These are phyloP conservation scores for Zymoseptoria tritici DNA, from an alignment of 2,329 filamentous ascomycete genomes.

Conservation along the genomic window DNA sequence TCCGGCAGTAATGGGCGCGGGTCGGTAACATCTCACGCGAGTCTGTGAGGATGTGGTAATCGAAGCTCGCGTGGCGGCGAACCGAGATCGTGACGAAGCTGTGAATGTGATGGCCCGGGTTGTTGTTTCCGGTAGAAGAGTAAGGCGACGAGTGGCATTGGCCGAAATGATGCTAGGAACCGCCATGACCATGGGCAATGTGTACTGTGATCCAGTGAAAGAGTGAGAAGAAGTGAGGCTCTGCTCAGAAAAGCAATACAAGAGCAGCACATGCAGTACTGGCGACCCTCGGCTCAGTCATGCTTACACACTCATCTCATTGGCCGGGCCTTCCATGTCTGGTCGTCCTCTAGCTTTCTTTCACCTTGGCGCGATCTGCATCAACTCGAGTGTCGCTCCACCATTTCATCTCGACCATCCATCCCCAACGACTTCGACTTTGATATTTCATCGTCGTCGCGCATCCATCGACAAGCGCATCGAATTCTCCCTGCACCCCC, in stretches of 20 bases:
- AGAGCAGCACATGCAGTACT: slow-evolving; percentile 5
- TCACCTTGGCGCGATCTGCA: too few relatives aligned
- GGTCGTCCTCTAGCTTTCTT: not conserved
- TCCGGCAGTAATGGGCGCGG: slow-evolving; percentile 28
- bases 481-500: not conserved
- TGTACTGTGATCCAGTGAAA: slow-evolving; percentile 3
- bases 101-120: slow-evolving; percentile 5
- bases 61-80: slow-evolving; percentile 7
- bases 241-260: not conserved
- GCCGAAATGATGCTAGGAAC: slow-evolving; percentile 17
- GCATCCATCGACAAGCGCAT: not conserved
- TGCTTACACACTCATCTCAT: not conserved
- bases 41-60: slow-evolving; percentile 16
- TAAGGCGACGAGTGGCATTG: slow-evolving; percentile 14
- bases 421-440: not conserved
- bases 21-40: slow-evolving; percentile 22
- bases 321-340: not conserved
- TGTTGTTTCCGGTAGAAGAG: slow-evolving; percentile 9
- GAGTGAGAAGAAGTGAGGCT: slow-evolving; percentile 7
- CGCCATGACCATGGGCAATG: slow-evolving; percentile 12
- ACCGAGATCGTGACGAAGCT: not conserved
- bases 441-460: slow-evolving; percentile 1
- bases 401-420: slow-evolving; percentile 1
- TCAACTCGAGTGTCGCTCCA: not conserved
- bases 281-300: too few relatives aligned